Conservation (phyloP, 441 rosid genomes). For the Geranium incanum region DNA sequence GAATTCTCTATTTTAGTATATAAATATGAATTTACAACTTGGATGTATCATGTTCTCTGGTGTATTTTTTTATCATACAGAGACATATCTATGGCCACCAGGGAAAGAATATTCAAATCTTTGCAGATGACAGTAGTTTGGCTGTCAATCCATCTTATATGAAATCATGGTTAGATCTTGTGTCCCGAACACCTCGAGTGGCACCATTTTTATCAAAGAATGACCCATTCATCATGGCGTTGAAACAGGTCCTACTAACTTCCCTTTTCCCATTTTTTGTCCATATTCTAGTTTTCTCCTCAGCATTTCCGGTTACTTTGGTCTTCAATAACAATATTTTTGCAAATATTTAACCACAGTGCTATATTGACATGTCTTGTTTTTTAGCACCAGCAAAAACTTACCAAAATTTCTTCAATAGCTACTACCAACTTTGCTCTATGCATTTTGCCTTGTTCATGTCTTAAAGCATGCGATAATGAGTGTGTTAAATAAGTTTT, state of each 20-base stretch:
- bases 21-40: background rate
- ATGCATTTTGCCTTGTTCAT: background rate
- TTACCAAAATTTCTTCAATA: background rate
- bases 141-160: constrained; percentile 73
- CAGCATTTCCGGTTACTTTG: background rate
- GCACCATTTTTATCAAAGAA: constrained; percentile 89
- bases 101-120: constrained; percentile 66
- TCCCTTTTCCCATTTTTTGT: background rate
- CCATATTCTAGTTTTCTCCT: constrained; percentile 5
- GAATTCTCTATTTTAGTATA: constrained; percentile 4
- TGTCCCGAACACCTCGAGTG: constrained; percentile 85
- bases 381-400: background rate
- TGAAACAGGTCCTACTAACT: constrained; percentile 52
- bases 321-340: background rate
- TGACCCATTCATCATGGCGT: constrained; percentile 68
- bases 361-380: background rate
- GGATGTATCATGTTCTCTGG: constrained; percentile 15
- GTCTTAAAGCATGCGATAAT: background rate
- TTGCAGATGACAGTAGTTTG: constrained; percentile 77
- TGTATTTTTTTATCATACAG: constrained; percentile 33
- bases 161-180: constrained; percentile 67
- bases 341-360: no score
- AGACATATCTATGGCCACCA: constrained; percentile 75
- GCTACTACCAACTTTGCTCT: background rate
- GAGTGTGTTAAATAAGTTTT: background rate